Evolutionary conservation across 179 eudicot species (phyloP), one percentile per base, ranked within the genome.

Genomic region (Silene noctiflora): DNA sequence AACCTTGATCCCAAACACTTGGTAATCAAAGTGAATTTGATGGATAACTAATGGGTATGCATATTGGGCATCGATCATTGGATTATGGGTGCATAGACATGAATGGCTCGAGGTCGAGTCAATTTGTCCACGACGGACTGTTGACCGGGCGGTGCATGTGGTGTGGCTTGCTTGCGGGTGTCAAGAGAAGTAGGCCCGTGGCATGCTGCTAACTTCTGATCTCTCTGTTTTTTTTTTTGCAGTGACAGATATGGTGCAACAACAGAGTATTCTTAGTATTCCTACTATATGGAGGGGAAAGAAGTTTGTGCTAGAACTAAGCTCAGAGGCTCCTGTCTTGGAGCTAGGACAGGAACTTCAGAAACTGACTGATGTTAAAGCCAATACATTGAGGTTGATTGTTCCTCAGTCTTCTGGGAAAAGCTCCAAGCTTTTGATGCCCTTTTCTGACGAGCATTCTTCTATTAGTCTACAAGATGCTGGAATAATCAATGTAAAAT

Each of bases 401-500:
- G 86, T 92, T 79, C 91, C 91, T 61, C 88, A 82, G 78, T 79
- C 87, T 61, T 76, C 85, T 9, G 76, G 46, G 24, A 89, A 84
- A 79, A 75, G 84, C 79, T 84, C 91, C n/a, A 87, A 75, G 63
- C 73, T 92, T 77, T 69, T 94, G 53, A 72, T 60, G 74, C 98
- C 96, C 25, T 94, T 92, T 79, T 89, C 96, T 16, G 87, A 82
- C 13, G 96, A 87, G 67, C 94, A 94, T 76, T 84, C 92, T 42
- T 27, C 24, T 77, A 75, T 90, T 19, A 79, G 53, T 35, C 76
- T 94, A 81, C 86, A 81, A 65, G 88, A 86, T 46, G 62, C 86
- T 16, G 84, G 89, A 44, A 68, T 90, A 63, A 44, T 83, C 24
- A 82, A 90, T 91, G 98, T 94, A 53, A 69, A n/a, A 27, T 21